Conservation (phyloP, 495 filamentous ascomycete genomes). For the Penicillium cinerascens region DNA sequence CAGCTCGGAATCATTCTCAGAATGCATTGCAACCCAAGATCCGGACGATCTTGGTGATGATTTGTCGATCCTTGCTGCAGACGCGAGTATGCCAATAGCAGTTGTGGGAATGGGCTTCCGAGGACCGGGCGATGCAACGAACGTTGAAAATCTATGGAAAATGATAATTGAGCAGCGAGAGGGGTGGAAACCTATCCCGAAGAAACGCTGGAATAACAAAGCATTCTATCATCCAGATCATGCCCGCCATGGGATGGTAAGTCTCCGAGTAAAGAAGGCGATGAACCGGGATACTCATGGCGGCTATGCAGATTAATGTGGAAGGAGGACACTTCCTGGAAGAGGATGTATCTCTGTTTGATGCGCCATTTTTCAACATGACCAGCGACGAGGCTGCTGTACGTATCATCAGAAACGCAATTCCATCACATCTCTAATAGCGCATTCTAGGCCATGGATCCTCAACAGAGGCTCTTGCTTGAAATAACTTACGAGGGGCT, state of each 20-base stretch:
- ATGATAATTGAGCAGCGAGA: conserved; percentile 49
- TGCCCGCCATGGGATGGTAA: conserved; percentile 22
- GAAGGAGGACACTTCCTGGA: conserved; percentile 45
- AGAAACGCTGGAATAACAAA: conserved; percentile 47
- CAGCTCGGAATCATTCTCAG: neutral
- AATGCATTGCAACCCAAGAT: neutral
- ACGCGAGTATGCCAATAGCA: conserved; percentile 50
- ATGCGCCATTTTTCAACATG: conserved; percentile 58
- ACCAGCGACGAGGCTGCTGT: conserved; percentile 50
- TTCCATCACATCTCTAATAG: neutral
- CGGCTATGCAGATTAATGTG: conserved; percentile 21
- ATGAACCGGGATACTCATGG: neutral
- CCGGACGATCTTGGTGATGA: neutral
- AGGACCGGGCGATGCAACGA: conserved; percentile 51
- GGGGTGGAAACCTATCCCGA: conserved; percentile 49
- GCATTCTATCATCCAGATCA: conserved; percentile 56
- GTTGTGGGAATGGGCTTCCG: conserved; percentile 61
- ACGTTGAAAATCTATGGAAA: conserved; percentile 53
- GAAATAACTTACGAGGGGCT: conserved; percentile 59
- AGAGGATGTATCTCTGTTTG: conserved; percentile 53
- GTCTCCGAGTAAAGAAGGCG: neutral
- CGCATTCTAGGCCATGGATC: conserved; percentile 37
- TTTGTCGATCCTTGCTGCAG: conserved; percentile 5
- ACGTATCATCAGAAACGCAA: neutral
- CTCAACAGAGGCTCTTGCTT: conserved; percentile 51